A percentile compares a stretch with the other conserved stretches of the same genome.
Conservation (phyloP, 768 basidiomycete genomes). For the Leccinellum albellum region DNA sequence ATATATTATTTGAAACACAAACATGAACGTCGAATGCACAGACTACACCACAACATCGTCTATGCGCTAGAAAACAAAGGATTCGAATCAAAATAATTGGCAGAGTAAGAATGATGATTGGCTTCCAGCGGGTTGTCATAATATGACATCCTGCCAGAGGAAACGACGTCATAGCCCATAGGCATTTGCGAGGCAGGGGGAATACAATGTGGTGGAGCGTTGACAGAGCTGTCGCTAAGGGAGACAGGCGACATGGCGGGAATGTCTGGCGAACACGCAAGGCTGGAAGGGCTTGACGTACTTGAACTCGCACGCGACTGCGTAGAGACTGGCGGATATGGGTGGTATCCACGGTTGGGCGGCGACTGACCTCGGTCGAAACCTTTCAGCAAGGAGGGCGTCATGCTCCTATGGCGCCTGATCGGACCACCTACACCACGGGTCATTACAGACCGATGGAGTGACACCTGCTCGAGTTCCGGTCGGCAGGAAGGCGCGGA, state of each 20-base stretch:
- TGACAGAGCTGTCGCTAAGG: slow-evolving; percentile 10
- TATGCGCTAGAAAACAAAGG: neutral
- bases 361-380: slow-evolving; percentile 48
- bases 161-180: slow-evolving; percentile 22
- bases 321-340: slow-evolving; percentile 40
- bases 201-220: slow-evolving; percentile 22
- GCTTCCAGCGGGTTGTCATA: slow-evolving; percentile 25
- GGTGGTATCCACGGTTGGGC: slow-evolving; percentile 50
- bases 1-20: slow-evolving; percentile 17
- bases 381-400: slow-evolving; percentile 56
- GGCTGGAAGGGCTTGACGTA: slow-evolving; percentile 29
- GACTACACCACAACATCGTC: neutral
- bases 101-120: slow-evolving; percentile 17
- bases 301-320: slow-evolving; percentile 30
- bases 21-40: neutral
- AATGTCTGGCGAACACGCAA: slow-evolving; percentile 28
- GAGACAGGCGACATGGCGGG: slow-evolving; percentile 20
- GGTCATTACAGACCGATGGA: slow-evolving; percentile 22
- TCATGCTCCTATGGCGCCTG: slow-evolving; percentile 73
- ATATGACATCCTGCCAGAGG: slow-evolving; percentile 25
- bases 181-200: slow-evolving; percentile 15
- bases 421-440: slow-evolving; percentile 52
- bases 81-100: slow-evolving; percentile 21
- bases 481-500: slow-evolving; percentile 71
- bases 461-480: slow-evolving; percentile 50